These are phyloP conservation scores for Gentiana dahurica DNA, from an alignment of 257 asterid genomes.

Conservation along the genomic window DNA sequence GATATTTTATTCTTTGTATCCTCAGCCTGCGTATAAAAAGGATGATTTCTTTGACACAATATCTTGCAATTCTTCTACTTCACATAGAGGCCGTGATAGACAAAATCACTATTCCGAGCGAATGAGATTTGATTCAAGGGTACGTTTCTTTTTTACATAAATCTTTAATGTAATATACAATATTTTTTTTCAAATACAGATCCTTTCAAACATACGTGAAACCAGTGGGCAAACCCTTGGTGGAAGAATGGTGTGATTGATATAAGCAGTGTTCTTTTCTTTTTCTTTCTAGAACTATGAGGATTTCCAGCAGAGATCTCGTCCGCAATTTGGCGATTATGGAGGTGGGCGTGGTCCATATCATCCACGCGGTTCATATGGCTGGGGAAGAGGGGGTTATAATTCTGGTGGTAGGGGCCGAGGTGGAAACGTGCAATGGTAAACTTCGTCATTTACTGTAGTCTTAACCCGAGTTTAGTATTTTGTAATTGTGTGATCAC, in stretches of 20 bases:
- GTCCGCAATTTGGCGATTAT: conserved; percentile 26
- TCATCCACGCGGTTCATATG: conserved; percentile 23
- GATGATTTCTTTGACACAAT: conserved; percentile 74
- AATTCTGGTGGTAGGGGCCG: conserved; percentile 38
- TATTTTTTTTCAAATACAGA: not conserved
- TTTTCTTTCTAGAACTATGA: conserved; percentile 40
- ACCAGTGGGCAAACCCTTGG: not conserved
- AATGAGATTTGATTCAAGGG: conserved; percentile 49
- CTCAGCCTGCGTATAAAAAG: conserved; percentile 73
- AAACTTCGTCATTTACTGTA: not conserved
- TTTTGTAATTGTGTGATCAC: too few species aligned
- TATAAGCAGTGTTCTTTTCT: not conserved
- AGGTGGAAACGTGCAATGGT: conserved; percentile 35
- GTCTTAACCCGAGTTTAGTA: too few species aligned
- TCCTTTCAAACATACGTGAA: not conserved
- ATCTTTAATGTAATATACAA: not conserved
- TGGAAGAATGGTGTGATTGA: not conserved
- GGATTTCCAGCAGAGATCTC: conserved; percentile 37
- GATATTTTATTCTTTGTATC: conserved; percentile 3
- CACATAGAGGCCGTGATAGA: conserved; percentile 47
- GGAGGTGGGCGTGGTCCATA: conserved; percentile 32
- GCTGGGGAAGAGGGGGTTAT: conserved; percentile 57
- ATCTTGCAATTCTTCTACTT: conserved; percentile 36
- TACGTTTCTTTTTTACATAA: conserved; percentile 10
- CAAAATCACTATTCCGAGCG: conserved; percentile 34